A percentile compares a stretch with the other conserved stretches of the same genome.
These are phyloP conservation scores for Echria macrotheca DNA, from an alignment of 495 filamentous ascomycete species.

Conservation along the genomic window DNA sequence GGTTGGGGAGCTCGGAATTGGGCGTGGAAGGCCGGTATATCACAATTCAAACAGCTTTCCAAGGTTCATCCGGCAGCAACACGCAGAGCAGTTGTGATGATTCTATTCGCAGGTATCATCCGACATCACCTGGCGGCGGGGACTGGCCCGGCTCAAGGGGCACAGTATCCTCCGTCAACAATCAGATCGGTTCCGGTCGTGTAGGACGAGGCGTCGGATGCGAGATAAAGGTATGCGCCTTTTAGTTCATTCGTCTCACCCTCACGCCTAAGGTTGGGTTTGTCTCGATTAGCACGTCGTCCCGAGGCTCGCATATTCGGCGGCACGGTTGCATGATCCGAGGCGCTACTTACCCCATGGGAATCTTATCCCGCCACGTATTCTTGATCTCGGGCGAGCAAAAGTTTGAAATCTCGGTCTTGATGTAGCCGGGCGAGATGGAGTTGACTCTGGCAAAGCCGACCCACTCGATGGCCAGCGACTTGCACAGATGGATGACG, in stretches of 20 bases:
- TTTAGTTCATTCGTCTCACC: constrained; percentile 74
- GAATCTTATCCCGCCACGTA: constrained; percentile 74
- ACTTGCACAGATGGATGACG: constrained; percentile 78
- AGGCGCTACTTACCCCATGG: constrained; percentile 66
- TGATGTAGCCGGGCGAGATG: constrained; percentile 82
- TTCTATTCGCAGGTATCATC: too few relatives aligned
- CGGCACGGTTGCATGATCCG: not conserved
- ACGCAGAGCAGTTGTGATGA: too few relatives aligned
- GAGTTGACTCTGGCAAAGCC: constrained; percentile 79
- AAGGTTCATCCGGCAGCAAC: too few relatives aligned
- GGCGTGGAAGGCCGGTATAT: not conserved
- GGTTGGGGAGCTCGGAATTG: not conserved
- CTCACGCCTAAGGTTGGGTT: constrained; percentile 46
- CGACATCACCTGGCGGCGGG: too few relatives aligned
- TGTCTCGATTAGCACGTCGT: too few relatives aligned
- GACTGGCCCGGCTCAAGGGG: constrained; percentile 28
- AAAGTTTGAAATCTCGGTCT: constrained; percentile 75
- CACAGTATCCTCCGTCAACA: constrained; percentile 63
- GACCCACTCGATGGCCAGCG: constrained; percentile 81
- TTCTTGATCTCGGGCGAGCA: constrained; percentile 64
- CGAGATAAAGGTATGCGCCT: constrained; percentile 83
- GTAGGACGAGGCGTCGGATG: constrained; percentile 76
- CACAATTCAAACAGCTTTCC: too few relatives aligned
- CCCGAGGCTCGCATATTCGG: too few relatives aligned
- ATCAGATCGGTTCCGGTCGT: constrained; percentile 75